Evolutionary conservation across 2,329 filamentous ascomycete genomes (phyloP).

Genomic region (Daldinia sp.): DNA sequence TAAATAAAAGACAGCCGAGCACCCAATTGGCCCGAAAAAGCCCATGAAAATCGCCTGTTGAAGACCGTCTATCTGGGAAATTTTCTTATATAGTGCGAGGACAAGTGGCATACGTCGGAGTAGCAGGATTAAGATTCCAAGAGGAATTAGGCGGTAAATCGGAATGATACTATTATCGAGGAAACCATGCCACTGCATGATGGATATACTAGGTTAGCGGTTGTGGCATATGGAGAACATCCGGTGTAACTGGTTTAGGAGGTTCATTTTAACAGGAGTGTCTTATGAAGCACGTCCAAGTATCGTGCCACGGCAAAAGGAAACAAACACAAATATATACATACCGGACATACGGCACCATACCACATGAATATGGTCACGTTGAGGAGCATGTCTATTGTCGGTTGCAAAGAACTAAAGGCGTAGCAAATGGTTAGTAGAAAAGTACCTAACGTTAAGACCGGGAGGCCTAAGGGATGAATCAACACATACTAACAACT

Average conservation of each 20-base stretch:
- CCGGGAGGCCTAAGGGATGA: not conserved
- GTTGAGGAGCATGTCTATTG: conserved; percentile 94
- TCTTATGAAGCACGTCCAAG: not conserved
- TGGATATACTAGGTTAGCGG: conserved; percentile 14
- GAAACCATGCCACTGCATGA: conserved; percentile 74
- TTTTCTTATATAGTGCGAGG: conserved; percentile 77
- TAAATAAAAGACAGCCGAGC: conserved; percentile 90
- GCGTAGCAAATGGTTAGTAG: conserved; percentile 33
- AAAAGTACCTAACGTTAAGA: not conserved
- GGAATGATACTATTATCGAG: conserved; percentile 75
- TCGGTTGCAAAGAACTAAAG: conserved; percentile 80
- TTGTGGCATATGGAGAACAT: not conserved
- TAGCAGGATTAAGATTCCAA: conserved; percentile 82
- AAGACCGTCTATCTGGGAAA: conserved; percentile 81
- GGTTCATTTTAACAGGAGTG: not conserved
- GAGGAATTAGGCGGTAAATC: conserved; percentile 76
- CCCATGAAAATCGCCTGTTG: conserved; percentile 87
- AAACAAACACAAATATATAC: conserved; percentile 15
- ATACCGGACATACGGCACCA: conserved; percentile 79
- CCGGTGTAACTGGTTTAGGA: not conserved
- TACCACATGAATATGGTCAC: conserved; percentile 92
- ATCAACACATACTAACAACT: conserved; percentile 41
- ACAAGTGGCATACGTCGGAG: conserved; percentile 83
- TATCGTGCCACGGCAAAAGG: too few species aligned
- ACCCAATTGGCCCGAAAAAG: conserved; percentile 93